phyloP scores from a whole-genome alignment of 1,284 basidiomycete species.

The Ceratobasidium theobromae region DNA sequence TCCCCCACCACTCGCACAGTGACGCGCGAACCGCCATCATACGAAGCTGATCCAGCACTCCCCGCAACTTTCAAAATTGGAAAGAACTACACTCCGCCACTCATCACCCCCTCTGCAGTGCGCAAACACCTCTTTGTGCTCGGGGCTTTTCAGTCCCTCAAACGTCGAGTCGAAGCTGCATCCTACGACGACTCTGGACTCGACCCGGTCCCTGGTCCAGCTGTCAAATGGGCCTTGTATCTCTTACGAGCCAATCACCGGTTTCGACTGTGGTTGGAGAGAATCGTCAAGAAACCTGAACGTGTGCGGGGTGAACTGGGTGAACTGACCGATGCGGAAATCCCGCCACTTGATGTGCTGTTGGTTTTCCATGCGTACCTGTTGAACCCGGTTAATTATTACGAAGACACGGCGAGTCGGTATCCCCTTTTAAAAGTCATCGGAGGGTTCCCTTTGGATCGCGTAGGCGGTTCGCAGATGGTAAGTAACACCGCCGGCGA shows the following conservation, averaged over 20 bases:
- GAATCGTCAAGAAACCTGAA: constrained; percentile 14
- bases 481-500: not conserved
- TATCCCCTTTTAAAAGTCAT: constrained; percentile 6
- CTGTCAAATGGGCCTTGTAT: constrained; percentile 31
- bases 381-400: constrained; percentile 25
- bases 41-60: constrained; percentile 14
- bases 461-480: constrained; percentile 8
- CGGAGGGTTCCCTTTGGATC: constrained; percentile 27
- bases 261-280: constrained; percentile 17
- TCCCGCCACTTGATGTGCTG: constrained; percentile 16
- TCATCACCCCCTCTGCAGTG: constrained; percentile 9
- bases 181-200: constrained; percentile 25
- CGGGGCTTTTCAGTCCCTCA: constrained; percentile 30
- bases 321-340: constrained; percentile 13
- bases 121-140: constrained; percentile 30
- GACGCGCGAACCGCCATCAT: constrained; percentile 19
- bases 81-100: constrained; percentile 14
- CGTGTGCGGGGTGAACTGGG: constrained; percentile 14
- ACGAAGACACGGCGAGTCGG: constrained; percentile 19
- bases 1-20: constrained; percentile 1
- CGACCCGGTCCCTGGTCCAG: constrained; percentile 16
- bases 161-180: constrained; percentile 27
- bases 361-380: constrained; percentile 21
- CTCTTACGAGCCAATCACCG: constrained; percentile 3
- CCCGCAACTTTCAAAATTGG: constrained; percentile 27